These are phyloP conservation scores for Gynandropsis gynandra DNA, from an alignment of 345 rosid species.

Conservation along the genomic window DNA sequence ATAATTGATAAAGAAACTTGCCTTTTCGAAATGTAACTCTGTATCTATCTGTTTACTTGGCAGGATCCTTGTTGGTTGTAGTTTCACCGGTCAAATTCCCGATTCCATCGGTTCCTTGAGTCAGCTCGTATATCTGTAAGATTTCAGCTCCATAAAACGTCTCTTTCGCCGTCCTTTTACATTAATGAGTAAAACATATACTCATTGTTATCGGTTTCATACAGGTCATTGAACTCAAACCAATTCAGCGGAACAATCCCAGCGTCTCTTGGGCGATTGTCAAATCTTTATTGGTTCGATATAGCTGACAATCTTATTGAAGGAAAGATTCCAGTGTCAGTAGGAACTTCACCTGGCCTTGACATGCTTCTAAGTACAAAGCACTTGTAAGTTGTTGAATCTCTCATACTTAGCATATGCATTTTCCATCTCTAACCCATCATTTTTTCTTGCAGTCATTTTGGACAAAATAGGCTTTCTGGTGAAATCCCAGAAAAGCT, in stretches of 20 bases:
- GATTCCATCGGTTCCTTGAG: slow-evolving; percentile 50
- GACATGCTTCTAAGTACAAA: slow-evolving; percentile 54
- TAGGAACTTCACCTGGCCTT: slow-evolving; percentile 65
- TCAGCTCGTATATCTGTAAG: slow-evolving; percentile 51
- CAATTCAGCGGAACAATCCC: slow-evolving; percentile 67
- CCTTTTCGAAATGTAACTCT: slow-evolving; percentile 9
- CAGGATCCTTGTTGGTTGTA: slow-evolving; percentile 73
- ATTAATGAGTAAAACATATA: background rate
- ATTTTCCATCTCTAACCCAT: slow-evolving; percentile 10
- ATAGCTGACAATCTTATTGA: slow-evolving; percentile 66
- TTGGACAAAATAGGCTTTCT: slow-evolving; percentile 61
- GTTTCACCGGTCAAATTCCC: slow-evolving; percentile 67
- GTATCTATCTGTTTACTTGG: slow-evolving; percentile 4
- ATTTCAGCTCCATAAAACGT: background rate
- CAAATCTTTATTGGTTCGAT: slow-evolving; percentile 72
- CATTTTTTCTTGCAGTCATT: slow-evolving; percentile 41
- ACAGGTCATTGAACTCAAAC: slow-evolving; percentile 77
- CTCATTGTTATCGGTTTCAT: slow-evolving; percentile 8
- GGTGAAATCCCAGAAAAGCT: slow-evolving; percentile 57
- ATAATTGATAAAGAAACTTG: slow-evolving; percentile 5
- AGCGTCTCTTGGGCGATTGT: slow-evolving; percentile 54
- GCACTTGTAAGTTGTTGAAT: slow-evolving; percentile 57
- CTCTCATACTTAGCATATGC: slow-evolving; percentile 5
- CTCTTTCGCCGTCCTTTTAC: background rate
- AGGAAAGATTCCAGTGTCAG: slow-evolving; percentile 73